phyloP scores from a whole-genome alignment of 2,329 filamentous ascomycete species.

The Onygenales sp. region DNA sequence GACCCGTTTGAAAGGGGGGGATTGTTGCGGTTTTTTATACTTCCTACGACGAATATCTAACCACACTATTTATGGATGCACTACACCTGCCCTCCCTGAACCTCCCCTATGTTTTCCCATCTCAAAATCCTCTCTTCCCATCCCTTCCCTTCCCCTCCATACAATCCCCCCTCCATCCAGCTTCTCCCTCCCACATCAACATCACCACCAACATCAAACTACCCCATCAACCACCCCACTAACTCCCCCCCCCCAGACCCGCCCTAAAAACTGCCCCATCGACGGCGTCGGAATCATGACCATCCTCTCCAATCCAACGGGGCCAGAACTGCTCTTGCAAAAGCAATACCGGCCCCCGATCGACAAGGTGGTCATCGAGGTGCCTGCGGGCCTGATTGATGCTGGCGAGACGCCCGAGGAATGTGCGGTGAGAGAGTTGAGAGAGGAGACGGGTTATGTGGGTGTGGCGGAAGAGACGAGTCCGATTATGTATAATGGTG shows the following conservation, averaged over 20 bases:
- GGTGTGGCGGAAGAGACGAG: constrained; percentile 36
- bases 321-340: constrained; percentile 43
- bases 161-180: background rate
- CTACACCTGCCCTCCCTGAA: too few relatives aligned
- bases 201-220: background rate
- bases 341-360: constrained; percentile 53
- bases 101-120: too few relatives aligned
- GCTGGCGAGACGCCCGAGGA: constrained; percentile 46
- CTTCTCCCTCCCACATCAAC: background rate
- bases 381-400: constrained; percentile 52
- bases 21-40: too few relatives aligned
- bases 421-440: constrained; percentile 49
- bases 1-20: too few relatives aligned
- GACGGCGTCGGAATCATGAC: constrained; percentile 52
- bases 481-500: constrained; percentile 37
- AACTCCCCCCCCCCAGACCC: constrained; percentile 21
- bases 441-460: constrained; percentile 55
- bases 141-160: background rate
- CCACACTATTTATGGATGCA: too few relatives aligned
- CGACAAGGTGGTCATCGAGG: constrained; percentile 49
- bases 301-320: constrained; percentile 45
- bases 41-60: too few relatives aligned
- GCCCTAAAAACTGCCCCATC: constrained; percentile 42
- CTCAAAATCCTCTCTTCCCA: too few relatives aligned
- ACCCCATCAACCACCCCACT: background rate